A percentile compares a stretch with the other conserved stretches of the same genome.
Conservation (phyloP, 2,329 filamentous ascomycete species). For the Xylaria sp. region DNA sequence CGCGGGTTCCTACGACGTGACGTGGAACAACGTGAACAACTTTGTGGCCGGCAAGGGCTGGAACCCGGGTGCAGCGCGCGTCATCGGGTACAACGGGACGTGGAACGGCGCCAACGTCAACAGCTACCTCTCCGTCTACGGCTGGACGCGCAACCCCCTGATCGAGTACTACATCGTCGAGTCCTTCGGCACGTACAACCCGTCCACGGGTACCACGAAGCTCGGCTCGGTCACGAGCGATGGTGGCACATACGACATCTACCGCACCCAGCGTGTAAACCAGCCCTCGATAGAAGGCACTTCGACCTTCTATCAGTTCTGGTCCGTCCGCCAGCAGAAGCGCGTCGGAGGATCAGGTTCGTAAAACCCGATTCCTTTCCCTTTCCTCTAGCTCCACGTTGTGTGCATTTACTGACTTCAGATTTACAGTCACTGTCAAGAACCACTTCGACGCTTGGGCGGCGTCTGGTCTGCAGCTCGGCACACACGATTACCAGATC, state of each 20-base stretch:
- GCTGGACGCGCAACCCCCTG: constrained; percentile 53
- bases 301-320: constrained; percentile 63
- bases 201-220: constrained; percentile 46
- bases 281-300: constrained; percentile 59
- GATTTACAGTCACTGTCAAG: constrained; percentile 50
- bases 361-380: constrained; percentile 47
- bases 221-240: constrained; percentile 49
- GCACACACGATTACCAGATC: constrained; percentile 53
- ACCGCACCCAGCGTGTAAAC: constrained; percentile 53
- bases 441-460: constrained; percentile 53
- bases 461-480: constrained; percentile 48
- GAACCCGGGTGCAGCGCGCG: constrained; percentile 52
- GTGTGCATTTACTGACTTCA: constrained; percentile 29
- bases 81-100: constrained; percentile 49
- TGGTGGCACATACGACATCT: constrained; percentile 52
- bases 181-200: constrained; percentile 52
- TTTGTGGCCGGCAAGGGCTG: constrained; percentile 65
- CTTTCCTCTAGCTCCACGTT: constrained; percentile 9
- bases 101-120: constrained; percentile 51
- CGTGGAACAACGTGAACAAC: constrained; percentile 61
- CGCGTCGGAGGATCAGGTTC: constrained; percentile 60
- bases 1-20: constrained; percentile 62
- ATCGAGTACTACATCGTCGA: constrained; percentile 56
- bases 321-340: constrained; percentile 62
- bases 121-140: constrained; percentile 59